Percentiles rank a stretch among this genome's conserved stretches.
Evolutionary conservation across 257 asterid genomes (phyloP).

Genomic region (Nemophila menziesii): DNA sequence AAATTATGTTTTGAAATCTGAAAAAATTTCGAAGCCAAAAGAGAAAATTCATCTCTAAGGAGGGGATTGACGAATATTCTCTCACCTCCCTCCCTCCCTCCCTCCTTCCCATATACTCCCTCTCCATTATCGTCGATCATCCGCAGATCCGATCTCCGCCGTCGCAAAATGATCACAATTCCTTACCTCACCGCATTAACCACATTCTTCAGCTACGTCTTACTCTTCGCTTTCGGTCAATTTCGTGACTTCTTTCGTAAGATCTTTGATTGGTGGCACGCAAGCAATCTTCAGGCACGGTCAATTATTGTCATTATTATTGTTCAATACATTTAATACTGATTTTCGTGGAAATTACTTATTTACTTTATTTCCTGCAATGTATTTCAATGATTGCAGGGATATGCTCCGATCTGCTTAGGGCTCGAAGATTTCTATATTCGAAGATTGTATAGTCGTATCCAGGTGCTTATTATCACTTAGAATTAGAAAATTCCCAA

Average conservation of each 20-base stretch:
- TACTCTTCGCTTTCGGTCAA: slow-evolving; percentile 91
- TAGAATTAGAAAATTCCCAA: too few relatives aligned
- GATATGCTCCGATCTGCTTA: slow-evolving; percentile 97
- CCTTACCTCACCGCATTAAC: slow-evolving; percentile 90
- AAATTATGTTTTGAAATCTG: too few relatives aligned
- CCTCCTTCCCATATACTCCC: slow-evolving; percentile 8
- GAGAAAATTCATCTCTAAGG: neutral
- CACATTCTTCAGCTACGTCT: slow-evolving; percentile 93
- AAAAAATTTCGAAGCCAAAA: too few relatives aligned
- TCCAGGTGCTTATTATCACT: slow-evolving; percentile 47
- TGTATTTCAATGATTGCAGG: slow-evolving; percentile 34
- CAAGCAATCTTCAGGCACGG: slow-evolving; percentile 69
- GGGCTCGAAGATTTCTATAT: slow-evolving; percentile 96
- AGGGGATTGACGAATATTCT: slow-evolving; percentile 1
- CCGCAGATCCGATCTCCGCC: slow-evolving; percentile 33
- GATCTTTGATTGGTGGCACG: slow-evolving; percentile 58
- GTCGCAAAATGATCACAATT: slow-evolving; percentile 66
- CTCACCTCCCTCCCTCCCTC: slow-evolving; percentile 15
- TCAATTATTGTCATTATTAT: neutral
- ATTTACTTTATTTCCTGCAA: slow-evolving; percentile 1
- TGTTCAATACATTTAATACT: neutral
- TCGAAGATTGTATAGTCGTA: slow-evolving; percentile 76
- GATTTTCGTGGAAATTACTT: too few relatives aligned
- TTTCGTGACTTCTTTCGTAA: slow-evolving; percentile 80
- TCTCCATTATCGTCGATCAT: slow-evolving; percentile 16